Conservation (phyloP, 2,329 filamentous ascomycete species). For the Trichoderma sp. region DNA sequence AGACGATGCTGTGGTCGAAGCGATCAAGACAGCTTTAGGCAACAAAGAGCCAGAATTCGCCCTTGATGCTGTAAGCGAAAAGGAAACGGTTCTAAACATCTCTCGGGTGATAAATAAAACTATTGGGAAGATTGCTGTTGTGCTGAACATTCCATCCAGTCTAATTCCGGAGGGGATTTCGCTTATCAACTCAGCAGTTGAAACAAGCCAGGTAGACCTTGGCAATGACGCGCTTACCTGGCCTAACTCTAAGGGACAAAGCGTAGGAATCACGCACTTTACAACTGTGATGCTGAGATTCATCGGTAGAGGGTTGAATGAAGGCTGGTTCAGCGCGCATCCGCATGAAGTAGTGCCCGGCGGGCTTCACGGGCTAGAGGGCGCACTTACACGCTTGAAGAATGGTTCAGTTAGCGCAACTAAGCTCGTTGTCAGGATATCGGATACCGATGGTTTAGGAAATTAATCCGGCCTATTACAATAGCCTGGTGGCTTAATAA, state of each 20-base stretch:
- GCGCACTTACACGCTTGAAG: slow-evolving; percentile 18
- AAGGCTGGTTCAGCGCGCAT: slow-evolving; percentile 23
- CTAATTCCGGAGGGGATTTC: neutral
- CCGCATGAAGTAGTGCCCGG: slow-evolving; percentile 22
- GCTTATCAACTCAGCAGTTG: neutral
- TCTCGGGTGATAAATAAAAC: neutral
- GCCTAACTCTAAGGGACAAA: neutral
- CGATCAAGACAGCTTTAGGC: neutral
- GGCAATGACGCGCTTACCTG: neutral
- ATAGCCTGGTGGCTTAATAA: neutral
- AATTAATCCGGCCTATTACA: neutral
- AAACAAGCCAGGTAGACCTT: neutral
- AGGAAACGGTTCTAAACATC: neutral
- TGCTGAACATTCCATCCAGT: neutral
- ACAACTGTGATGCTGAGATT: neutral
- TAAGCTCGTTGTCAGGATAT: slow-evolving; percentile 7
- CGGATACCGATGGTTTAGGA: neutral
- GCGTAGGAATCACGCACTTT: neutral
- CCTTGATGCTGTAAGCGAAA: neutral
- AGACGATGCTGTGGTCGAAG: neutral
- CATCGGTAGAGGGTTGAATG: slow-evolving; percentile 12
- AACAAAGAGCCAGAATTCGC: neutral
- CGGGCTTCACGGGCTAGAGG: slow-evolving; percentile 20
- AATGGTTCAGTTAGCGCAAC: slow-evolving; percentile 16
- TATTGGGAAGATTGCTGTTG: neutral